Evolutionary conservation across 2,329 filamentous ascomycete genomes (phyloP).

Genomic region (Colletotrichum sp.): DNA sequence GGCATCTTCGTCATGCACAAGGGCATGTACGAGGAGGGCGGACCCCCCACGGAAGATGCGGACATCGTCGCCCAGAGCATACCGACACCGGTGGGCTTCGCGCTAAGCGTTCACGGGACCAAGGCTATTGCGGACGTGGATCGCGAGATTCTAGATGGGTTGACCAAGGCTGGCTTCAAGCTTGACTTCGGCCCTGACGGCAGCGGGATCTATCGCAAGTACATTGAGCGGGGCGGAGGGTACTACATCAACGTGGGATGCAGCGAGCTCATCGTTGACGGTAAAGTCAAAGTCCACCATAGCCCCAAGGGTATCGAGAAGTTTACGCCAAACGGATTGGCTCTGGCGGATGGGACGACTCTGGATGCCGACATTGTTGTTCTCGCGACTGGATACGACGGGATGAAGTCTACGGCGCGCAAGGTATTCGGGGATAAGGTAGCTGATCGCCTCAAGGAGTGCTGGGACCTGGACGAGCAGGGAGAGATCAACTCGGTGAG

Average conservation of each 20-base stretch:
- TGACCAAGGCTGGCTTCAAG: constrained; percentile 64
- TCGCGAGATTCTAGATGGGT: constrained; percentile 41
- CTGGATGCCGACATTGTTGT: constrained; percentile 68
- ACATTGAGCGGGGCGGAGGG: constrained; percentile 69
- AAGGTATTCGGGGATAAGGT: constrained; percentile 66
- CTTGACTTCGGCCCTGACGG: constrained; percentile 62
- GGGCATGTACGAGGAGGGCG: constrained; percentile 53
- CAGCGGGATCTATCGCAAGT: constrained; percentile 64
- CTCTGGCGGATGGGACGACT: constrained; percentile 58
- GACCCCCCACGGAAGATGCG: constrained; percentile 68
- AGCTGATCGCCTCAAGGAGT: constrained; percentile 60
- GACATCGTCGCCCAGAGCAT: constrained; percentile 65
- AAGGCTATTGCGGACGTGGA: constrained; percentile 43
- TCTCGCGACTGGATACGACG: constrained; percentile 69
- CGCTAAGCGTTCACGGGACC: constrained; percentile 61
- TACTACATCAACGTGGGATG: constrained; percentile 76
- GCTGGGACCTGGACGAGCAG: constrained; percentile 66
- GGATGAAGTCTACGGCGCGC: constrained; percentile 69
- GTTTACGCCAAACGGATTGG: constrained; percentile 49
- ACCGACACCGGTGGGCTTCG: constrained; percentile 53
- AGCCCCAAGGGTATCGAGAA: constrained; percentile 55
- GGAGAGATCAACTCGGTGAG: constrained; percentile 48
- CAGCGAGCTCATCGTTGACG: constrained; percentile 64
- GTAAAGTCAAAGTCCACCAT: constrained; percentile 67
- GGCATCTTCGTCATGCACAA: constrained; percentile 58